Evolutionary conservation across 176 grass and related monocot species (phyloP), one percentile per base, ranked within the genome.

Genomic region (Puya raimondii): DNA sequence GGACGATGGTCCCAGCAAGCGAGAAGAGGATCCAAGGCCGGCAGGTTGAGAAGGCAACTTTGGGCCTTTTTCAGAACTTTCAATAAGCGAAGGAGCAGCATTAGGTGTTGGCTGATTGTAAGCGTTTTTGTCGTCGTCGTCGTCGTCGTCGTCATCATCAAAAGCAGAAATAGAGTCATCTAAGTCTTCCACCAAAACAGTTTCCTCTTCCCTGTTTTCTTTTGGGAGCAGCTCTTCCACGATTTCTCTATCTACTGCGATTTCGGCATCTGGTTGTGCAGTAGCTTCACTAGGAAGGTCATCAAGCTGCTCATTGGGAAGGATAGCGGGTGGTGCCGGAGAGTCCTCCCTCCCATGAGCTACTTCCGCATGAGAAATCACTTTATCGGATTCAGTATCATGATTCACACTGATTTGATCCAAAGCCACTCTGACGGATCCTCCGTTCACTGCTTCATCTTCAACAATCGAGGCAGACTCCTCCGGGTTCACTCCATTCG

Each of bases 11-110:
- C 84, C 80, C 12, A 79, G 76, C 69, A 97, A 74, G 65, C 86
- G 76, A 69, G 79, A 59, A 1, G 93, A 85, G 8, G 86, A 74
- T 72, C 89, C 93, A 69, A 97, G 89, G 59, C 93, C 93, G 72
- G 89, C 84, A 64, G 93, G 92, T 54, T 63, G 83, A 80, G 83
- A 53, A 2, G 68, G 57, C 70, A 88, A 63, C 69, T 66, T 61
- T 49, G 88, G 61, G 1, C 51, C 77, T 64, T 33, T 33, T 33
- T 48, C 74, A 17, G 70, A 76, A 17, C n/a, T 73, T 72, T 65
- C 63, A 70, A 48, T 23, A 76, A 21, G 48, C 20, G 66, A 65
- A 22, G 66, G 53, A 59, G 70, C 64, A 64, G 69, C 29, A 33
- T 33, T 64, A 17, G 21, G 71, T 79, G 67, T 49, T 68, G 83